Evolutionary conservation across 345 rosid species (phyloP).

Genomic region (Reutealis trisperma): DNA sequence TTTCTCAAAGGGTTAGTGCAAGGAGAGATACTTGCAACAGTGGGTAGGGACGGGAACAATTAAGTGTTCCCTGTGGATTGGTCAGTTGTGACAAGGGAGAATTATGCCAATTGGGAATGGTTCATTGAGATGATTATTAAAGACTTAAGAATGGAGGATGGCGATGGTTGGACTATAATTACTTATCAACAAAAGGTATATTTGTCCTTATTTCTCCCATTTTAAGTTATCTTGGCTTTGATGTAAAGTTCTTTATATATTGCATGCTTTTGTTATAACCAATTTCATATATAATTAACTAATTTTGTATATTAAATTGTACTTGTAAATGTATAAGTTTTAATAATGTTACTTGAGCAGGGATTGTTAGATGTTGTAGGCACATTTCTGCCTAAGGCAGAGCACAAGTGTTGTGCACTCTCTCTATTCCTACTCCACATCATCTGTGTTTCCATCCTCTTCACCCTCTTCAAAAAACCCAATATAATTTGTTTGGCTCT

Average conservation of each 20-base stretch:
- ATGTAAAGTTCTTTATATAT: too few species aligned
- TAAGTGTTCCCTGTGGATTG: neutral
- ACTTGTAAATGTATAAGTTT: too few species aligned
- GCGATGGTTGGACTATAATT: neutral
- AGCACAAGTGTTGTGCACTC: neutral
- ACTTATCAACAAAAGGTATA: neutral
- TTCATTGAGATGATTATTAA: neutral
- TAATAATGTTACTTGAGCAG: neutral
- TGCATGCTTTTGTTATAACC: too few species aligned
- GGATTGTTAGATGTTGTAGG: neutral
- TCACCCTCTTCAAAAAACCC: neutral
- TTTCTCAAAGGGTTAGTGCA: too few species aligned
- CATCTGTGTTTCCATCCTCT: neutral
- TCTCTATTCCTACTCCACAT: neutral
- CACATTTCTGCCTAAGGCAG: neutral
- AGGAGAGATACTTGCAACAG: too few species aligned
- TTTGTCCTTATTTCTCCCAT: too few species aligned
- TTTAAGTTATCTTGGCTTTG: too few species aligned
- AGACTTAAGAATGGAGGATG: neutral
- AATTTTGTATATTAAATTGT: too few species aligned
- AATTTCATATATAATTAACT: too few species aligned
- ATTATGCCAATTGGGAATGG: neutral
- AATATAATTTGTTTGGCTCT: neutral
- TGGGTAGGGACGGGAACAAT: too few species aligned
- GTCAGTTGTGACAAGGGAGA: neutral